Conservation (phyloP, 2,329 filamentous ascomycete genomes). For the Nigrospora oryzae region DNA sequence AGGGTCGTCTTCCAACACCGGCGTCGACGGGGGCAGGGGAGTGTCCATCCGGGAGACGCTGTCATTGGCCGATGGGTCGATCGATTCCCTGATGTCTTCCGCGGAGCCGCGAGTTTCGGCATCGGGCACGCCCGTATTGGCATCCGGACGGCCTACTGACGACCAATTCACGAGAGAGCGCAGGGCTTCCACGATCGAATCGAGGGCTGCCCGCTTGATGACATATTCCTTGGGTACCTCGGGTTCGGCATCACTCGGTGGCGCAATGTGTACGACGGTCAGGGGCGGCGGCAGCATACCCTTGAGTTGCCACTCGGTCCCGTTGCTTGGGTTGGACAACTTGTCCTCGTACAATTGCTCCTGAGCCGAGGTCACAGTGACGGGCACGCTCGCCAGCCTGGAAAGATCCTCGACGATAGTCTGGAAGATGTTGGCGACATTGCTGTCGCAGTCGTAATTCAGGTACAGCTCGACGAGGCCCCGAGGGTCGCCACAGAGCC, state of each 20-base stretch:
- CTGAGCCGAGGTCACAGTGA: slow-evolving; percentile 65
- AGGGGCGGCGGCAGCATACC: slow-evolving; percentile 81
- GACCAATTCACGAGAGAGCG: slow-evolving; percentile 93
- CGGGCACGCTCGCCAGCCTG: slow-evolving; percentile 71
- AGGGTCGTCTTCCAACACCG: slow-evolving; percentile 76
- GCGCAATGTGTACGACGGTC: slow-evolving; percentile 66
- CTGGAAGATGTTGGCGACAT: slow-evolving; percentile 96
- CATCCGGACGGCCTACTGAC: slow-evolving; percentile 53
- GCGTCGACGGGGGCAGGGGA: slow-evolving; percentile 55
- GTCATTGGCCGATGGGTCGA: slow-evolving; percentile 61
- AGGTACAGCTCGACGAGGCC: slow-evolving; percentile 92
- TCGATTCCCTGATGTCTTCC: slow-evolving; percentile 57
- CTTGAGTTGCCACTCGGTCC: slow-evolving; percentile 76
- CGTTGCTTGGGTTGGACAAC: slow-evolving; percentile 50
- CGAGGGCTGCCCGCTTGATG: slow-evolving; percentile 81
- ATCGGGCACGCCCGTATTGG: slow-evolving; percentile 37
- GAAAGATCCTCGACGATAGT: slow-evolving; percentile 89
- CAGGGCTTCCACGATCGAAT: slow-evolving; percentile 80
- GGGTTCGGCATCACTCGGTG: slow-evolving; percentile 50
- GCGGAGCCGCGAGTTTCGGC: slow-evolving; percentile 44
- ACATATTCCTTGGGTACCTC: slow-evolving; percentile 83
- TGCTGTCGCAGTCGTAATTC: slow-evolving; percentile 96
- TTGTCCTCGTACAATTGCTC: slow-evolving; percentile 84
- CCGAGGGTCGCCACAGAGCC: slow-evolving; percentile 76
- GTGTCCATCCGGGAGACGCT: slow-evolving; percentile 54